Base-by-base conservation (phyloP, 1,284 basidiomycete genomes). In the Irpex sp. region DNA sequence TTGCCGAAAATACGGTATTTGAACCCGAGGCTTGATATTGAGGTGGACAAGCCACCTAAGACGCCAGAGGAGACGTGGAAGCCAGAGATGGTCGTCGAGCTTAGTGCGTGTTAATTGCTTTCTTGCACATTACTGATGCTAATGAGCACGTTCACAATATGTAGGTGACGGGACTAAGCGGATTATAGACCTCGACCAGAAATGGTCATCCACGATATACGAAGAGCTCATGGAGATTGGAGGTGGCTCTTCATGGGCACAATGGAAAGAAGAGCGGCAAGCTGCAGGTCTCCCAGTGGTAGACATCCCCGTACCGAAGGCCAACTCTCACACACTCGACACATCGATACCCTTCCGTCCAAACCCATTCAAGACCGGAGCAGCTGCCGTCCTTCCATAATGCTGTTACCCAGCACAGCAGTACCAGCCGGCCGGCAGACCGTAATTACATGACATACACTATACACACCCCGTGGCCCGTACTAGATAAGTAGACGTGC, bases 1-100 rank as follows among this genome's bases (percentile, higher is more conserved):
- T 73, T 92, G 0, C 88, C 88, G 1, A 79, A 87, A 37, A 88
- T 92, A 77, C 85, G 82, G 7, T 90, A 82, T 71, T 84, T 83
- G 1, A 92, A 92, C 67, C 89, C 88, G 0, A 69, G 76, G 9
- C 67, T 90, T 33, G 75, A 81, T 19, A 84, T 91, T 35, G 71
- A 80, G 39, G 80, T 90, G 0, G 78, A 80, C 62, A 84, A 78
- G 65, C 67, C 79, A 35, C 74, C 72, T 35, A 87, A 86, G 71
- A 74, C 77, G 5, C 71, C 72, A 55, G 71, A 79, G n/a, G 86
- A 87, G 19, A 69, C 66, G 0, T 87, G 83, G 83, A 75, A 75
- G 58, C 82, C 87, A 0, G 80, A 85, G 64, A 78, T 90, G 67
- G 73, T 78, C 23, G 63, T 91, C 48, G 79, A 82, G 64, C 84